Conservation (phyloP, 1,284 basidiomycete species). For the Ceratobasidium sp. region DNA sequence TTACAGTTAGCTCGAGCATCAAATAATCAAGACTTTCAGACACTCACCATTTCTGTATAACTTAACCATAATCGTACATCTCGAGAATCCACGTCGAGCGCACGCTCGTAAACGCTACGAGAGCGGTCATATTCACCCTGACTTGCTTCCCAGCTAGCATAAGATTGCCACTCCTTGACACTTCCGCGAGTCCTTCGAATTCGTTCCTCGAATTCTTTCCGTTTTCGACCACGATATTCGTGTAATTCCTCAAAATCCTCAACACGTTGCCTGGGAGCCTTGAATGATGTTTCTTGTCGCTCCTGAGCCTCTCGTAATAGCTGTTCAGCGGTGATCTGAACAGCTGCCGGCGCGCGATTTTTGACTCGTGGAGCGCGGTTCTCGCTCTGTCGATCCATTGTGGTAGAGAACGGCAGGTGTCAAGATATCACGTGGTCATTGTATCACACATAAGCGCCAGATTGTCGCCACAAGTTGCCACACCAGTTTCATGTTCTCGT, state of each 20-base stretch:
- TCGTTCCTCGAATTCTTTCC: conserved; percentile 96
- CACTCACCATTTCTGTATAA: conserved; percentile 88
- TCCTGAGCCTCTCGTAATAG: conserved; percentile 98
- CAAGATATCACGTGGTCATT: conserved; percentile 27
- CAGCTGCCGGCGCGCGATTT: conserved; percentile 91
- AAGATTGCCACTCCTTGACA: conserved; percentile 74
- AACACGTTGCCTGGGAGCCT: conserved; percentile 92
- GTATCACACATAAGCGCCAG: neutral
- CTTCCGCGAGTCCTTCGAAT: conserved; percentile 91
- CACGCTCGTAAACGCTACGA: conserved; percentile 95
- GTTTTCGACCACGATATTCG: conserved; percentile 94
- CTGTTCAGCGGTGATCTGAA: conserved; percentile 99
- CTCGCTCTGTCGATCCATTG: conserved; percentile 40
- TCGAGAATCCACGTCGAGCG: conserved; percentile 93
- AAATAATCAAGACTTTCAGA: neutral
- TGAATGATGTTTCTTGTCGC: conserved; percentile 90
- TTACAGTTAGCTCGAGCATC: neutral
- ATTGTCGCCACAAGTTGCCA: conserved; percentile 1
- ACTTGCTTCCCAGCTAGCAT: conserved; percentile 84
- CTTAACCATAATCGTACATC: conserved; percentile 92
- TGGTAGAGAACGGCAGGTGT: conserved; percentile 1
- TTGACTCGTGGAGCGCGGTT: conserved; percentile 76
- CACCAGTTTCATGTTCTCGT: neutral
- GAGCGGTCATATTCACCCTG: conserved; percentile 96
- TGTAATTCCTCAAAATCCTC: conserved; percentile 98